phyloP scores from a whole-genome alignment of 2,329 filamentous ascomycete species.

The Plectosphaerella plurivora region DNA sequence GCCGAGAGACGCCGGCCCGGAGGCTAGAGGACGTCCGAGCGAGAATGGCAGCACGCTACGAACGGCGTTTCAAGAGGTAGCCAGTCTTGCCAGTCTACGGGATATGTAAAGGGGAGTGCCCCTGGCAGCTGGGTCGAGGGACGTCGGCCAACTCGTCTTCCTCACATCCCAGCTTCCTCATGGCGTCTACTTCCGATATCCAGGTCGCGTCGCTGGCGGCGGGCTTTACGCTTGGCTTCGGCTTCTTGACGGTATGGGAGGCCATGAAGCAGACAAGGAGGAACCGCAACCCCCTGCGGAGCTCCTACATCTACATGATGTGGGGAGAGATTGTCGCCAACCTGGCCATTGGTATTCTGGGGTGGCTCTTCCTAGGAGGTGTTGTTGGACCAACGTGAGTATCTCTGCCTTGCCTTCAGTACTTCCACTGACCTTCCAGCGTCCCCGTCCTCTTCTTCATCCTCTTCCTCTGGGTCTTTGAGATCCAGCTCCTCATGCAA shows the following conservation, averaged over 20 bases:
- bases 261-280: conserved; percentile 35
- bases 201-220: conserved; percentile 24
- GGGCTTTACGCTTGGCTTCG: conserved; percentile 34
- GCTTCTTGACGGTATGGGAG: conserved; percentile 32
- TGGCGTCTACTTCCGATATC: conserved; percentile 17
- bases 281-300: conserved; percentile 26
- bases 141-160: too few relatives aligned
- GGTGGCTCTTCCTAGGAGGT: conserved; percentile 32
- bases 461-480: conserved; percentile 34
- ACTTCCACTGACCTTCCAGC: conserved; percentile 11
- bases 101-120: too few relatives aligned
- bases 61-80: too few relatives aligned
- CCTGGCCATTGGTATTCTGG: conserved; percentile 29
- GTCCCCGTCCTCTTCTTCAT: conserved; percentile 29
- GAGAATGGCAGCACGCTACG: too few relatives aligned
- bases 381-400: conserved; percentile 24
- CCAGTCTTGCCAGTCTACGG: too few relatives aligned
- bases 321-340: conserved; percentile 39
- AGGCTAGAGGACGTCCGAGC: too few relatives aligned
- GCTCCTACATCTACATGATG: conserved; percentile 38
- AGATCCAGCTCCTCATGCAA: conserved; percentile 47
- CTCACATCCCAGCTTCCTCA: neutral
- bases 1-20: too few relatives aligned
- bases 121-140: too few relatives aligned
- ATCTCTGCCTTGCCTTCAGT: neutral